Evolutionary conservation across 148 eudicot genomes (phyloP).

Genomic region (Rhododendron molle): DNA sequence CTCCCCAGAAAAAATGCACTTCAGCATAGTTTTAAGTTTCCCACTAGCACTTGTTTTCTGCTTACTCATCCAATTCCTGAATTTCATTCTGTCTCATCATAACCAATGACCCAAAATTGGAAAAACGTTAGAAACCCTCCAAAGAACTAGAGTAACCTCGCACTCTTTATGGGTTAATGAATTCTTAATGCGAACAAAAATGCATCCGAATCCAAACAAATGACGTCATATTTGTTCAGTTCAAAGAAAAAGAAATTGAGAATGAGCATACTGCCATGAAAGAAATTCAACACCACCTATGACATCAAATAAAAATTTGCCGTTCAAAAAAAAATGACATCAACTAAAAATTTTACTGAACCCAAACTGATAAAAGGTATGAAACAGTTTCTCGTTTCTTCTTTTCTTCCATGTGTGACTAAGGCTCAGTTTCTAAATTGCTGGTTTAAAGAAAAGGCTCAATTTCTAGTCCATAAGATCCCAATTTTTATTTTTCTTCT

Average conservation of each 20-base stretch:
- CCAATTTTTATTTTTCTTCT: background rate
- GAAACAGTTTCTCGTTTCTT: background rate
- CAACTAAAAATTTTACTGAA: background rate
- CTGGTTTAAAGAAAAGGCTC: background rate
- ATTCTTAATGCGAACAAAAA: background rate
- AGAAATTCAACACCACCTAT: background rate
- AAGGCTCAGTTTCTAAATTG: background rate
- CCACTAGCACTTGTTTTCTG: slow-evolving; percentile 20
- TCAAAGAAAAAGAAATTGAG: background rate
- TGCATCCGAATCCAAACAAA: background rate
- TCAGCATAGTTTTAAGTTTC: slow-evolving; percentile 57
- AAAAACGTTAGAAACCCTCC: background rate
- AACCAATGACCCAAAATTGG: slow-evolving; percentile 9
- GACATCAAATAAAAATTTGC: background rate
- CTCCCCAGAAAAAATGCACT: slow-evolving; percentile 71
- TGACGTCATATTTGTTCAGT: background rate
- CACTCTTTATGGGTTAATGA: background rate
- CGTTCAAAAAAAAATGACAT: no score
- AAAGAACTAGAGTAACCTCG: background rate
- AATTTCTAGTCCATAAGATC: background rate
- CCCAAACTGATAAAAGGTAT: background rate
- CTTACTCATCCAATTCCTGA: slow-evolving; percentile 31
- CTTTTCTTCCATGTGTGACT: background rate
- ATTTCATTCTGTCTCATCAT: slow-evolving; percentile 49
- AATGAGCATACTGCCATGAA: background rate